These are phyloP conservation scores for Gynochthodes officinalis DNA, from an alignment of 257 asterid species.

Conservation along the genomic window DNA sequence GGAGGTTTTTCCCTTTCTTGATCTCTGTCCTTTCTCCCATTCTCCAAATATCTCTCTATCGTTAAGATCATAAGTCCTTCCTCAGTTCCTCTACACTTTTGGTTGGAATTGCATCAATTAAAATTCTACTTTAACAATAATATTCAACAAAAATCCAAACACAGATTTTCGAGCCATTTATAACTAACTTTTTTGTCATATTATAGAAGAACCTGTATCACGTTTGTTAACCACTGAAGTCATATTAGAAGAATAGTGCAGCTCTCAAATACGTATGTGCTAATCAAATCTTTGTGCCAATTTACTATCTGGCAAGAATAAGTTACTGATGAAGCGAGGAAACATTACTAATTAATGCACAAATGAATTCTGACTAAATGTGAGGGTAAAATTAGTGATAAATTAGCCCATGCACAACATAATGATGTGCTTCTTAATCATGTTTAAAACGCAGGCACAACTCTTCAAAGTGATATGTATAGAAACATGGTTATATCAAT, in stretches of 20 bases:
- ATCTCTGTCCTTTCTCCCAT: too few species aligned
- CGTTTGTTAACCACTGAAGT: too few species aligned
- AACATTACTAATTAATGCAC: not conserved
- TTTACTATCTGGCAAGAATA: not conserved
- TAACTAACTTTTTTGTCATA: not conserved
- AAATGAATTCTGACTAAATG: not conserved
- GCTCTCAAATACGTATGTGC: not conserved
- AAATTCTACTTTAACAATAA: too few species aligned
- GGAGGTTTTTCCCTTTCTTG: too few species aligned
- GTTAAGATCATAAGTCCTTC: too few species aligned
- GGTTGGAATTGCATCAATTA: too few species aligned
- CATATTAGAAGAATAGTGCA: not conserved
- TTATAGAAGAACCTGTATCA: not conserved
- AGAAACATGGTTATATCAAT: not conserved
- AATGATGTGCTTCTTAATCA: not conserved
- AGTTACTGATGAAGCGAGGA: not conserved
- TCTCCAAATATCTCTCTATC: too few species aligned
- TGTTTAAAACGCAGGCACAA: not conserved
- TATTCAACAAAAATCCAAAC: not conserved
- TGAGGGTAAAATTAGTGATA: not conserved
- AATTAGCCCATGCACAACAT: not conserved
- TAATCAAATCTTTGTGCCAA: not conserved
- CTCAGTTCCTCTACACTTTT: too few species aligned
- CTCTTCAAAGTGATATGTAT: not conserved
- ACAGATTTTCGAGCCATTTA: not conserved